A percentile compares a stretch with the other conserved stretches of the same genome.
These are phyloP conservation scores for Dryas integrifolia DNA, from an alignment of 331 rosid species.

Conservation along the genomic window DNA sequence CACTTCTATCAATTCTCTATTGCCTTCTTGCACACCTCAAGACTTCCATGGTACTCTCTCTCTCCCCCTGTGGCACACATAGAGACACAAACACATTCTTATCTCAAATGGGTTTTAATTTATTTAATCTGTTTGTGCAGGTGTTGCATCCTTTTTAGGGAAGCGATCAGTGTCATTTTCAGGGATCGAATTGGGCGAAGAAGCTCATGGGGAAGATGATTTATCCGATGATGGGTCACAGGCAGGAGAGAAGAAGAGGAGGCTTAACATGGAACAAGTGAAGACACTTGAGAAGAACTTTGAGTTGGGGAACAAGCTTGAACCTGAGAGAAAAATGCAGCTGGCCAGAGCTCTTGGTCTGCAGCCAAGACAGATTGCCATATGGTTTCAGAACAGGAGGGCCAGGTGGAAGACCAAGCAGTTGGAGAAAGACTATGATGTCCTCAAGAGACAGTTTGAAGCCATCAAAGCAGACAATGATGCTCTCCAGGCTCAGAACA, in stretches of 20 bases:
- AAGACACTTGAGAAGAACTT: constrained; percentile 96
- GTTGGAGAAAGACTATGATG: constrained; percentile 89
- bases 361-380: constrained; percentile 95
- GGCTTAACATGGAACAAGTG: constrained; percentile 92
- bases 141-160: constrained; percentile 77
- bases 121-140: constrained; percentile 38
- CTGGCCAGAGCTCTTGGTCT: constrained; percentile 86
- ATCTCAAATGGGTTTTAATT: constrained; percentile 1
- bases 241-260: constrained; percentile 91
- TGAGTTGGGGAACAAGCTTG: constrained; percentile 94
- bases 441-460: constrained; percentile 83
- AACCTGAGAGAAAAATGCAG: constrained; percentile 99
- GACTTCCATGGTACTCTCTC: constrained; percentile 69
- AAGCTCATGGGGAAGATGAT: constrained; percentile 80
- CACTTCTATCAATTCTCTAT: constrained; percentile 67
- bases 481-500: constrained; percentile 74
- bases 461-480: constrained; percentile 82
- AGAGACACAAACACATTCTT: not conserved
- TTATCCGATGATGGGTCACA: constrained; percentile 94
- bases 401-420: constrained; percentile 99
- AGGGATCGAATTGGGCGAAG: constrained; percentile 80
- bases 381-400: constrained; percentile 97
- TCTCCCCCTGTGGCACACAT: not conserved
- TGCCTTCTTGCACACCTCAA: constrained; percentile 82
- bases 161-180: constrained; percentile 97